Evolutionary conservation across 108 stramenopile genomes (phyloP), one percentile per base, ranked within the genome.

Genomic region (Fragilaria crotonensis): DNA sequence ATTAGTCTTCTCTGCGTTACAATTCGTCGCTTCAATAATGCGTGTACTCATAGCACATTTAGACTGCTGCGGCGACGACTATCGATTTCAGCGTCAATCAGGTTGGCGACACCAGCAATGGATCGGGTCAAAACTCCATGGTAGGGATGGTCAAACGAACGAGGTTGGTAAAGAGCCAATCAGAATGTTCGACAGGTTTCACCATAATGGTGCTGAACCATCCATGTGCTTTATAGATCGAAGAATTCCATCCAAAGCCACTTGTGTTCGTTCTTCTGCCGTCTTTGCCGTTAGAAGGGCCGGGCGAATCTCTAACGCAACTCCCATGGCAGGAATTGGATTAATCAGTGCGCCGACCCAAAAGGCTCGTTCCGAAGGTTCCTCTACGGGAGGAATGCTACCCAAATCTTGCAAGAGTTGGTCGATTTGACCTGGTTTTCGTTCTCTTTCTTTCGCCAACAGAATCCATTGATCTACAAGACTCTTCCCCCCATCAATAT

Each of bases 301-400:
- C 11, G 86, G 86, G 36, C 86, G 55, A 45, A 88, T 82, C 64
- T 88, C 86, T 64, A 72, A 66, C 20, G 79, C 77, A 30, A 88
- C 86, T 25, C 86, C 86, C 80, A 88, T 72, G 0, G 80, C 67
- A 23, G 86, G 86, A 21, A 88, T 44, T 14, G 86, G 86, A 54
- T 88, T 88, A 50, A 88, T 84, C 48, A 84, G 51, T 7, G 83
- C 83, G 19, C 79, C 86, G 17, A 88, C 68, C 86, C 86, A 88
- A 45, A 88, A 79, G 14, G 86, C 86, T n/a, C 82, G 64, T 51
- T 88, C 86, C 20, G 80, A 63, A 14, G 85, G 85, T 62, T 80
- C 58, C 30, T 80, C 46, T 7, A 62, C 52, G 14, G 76, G 73
- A 1, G 86, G 86, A n/a, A 84, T 88, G 17, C 54, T 48, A 19